phyloP scores from a whole-genome alignment of 352 stramenopile species.

The Phytophthora megakarya region DNA sequence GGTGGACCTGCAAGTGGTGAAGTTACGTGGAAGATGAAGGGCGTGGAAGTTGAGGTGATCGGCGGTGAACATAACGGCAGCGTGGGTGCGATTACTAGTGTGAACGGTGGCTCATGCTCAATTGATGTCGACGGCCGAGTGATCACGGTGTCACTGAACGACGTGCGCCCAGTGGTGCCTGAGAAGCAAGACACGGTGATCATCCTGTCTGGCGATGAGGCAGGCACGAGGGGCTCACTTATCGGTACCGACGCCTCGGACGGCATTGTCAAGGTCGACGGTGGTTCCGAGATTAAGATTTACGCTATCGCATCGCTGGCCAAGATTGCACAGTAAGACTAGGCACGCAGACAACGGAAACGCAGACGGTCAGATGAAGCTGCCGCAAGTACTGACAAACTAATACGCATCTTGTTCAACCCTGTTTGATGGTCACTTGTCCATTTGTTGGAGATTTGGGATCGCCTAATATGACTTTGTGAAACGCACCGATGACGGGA shows the following conservation, averaged over 20 bases:
- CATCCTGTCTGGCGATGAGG: slow-evolving; percentile 86
- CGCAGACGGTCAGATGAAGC: slow-evolving; percentile 26
- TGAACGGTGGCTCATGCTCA: slow-evolving; percentile 74
- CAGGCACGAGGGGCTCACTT: slow-evolving; percentile 79
- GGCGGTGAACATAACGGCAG: slow-evolving; percentile 68
- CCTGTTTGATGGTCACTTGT: slow-evolving; percentile 17
- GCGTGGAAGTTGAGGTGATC: slow-evolving; percentile 82
- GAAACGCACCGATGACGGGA: slow-evolving; percentile 20
- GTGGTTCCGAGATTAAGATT: slow-evolving; percentile 90
- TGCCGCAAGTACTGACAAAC: slow-evolving; percentile 33
- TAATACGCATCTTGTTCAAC: slow-evolving; percentile 37
- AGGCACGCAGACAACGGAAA: slow-evolving; percentile 30
- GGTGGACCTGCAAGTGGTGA: slow-evolving; percentile 54
- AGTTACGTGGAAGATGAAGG: slow-evolving; percentile 89
- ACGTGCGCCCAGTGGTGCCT: slow-evolving; percentile 77
- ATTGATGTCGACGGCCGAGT: slow-evolving; percentile 80
- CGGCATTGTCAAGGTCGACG: slow-evolving; percentile 90
- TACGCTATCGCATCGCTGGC: slow-evolving; percentile 81
- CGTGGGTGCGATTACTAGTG: slow-evolving; percentile 76
- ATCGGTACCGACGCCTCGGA: slow-evolving; percentile 88
- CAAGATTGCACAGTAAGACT: slow-evolving; percentile 82
- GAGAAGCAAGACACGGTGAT: slow-evolving; percentile 90
- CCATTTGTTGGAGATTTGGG: slow-evolving; percentile 15
- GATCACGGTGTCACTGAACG: slow-evolving; percentile 65
- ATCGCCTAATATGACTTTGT: slow-evolving; percentile 25